A percentile compares a stretch with the other conserved stretches of the same genome.
Evolutionary conservation across 495 filamentous ascomycete species (phyloP).

Genomic region (Bacidia rubella): DNA sequence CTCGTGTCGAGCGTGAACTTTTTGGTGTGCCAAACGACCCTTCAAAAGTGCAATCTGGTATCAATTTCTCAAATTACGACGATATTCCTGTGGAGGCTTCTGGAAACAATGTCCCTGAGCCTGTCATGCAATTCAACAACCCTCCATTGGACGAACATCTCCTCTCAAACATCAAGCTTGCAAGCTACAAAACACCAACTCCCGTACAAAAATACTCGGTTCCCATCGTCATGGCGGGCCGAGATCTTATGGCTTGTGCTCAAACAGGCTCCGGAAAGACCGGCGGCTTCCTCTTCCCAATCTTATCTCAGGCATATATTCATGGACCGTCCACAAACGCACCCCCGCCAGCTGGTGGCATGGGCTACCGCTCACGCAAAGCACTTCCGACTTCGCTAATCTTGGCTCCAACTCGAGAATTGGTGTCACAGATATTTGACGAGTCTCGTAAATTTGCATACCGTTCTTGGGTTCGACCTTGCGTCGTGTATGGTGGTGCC

Average conservation of each 20-base stretch:
- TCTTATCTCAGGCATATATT: constrained; percentile 87
- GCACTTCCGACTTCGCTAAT: constrained; percentile 93
- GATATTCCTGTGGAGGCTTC: constrained; percentile 98
- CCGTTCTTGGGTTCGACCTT: constrained; percentile 95
- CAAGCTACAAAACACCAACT: constrained; percentile 86
- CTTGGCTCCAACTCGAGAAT: constrained; percentile 88
- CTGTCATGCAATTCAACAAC: constrained; percentile 78
- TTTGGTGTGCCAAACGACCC: constrained; percentile 91
- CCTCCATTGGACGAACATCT: constrained; percentile 90
- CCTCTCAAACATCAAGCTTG: constrained; percentile 78
- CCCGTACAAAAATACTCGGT: constrained; percentile 98
- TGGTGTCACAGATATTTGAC: constrained; percentile 97
- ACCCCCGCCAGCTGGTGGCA: constrained; percentile 50
- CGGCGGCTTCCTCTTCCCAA: constrained; percentile 97
- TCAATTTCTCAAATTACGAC: constrained; percentile 99
- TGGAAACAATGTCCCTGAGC: constrained; percentile 85
- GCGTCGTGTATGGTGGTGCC: constrained; percentile 97
- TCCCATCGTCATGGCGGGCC: constrained; percentile 89
- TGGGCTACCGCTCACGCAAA: constrained; percentile 76
- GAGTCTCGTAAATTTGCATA: constrained; percentile 97
- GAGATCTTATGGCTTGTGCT: constrained; percentile 97
- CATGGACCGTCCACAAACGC: constrained; percentile 58
- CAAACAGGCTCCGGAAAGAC: constrained; percentile 99
- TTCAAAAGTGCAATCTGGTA: constrained; percentile 86
- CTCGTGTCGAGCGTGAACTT: constrained; percentile 83